phyloP scores from a whole-genome alignment of 345 rosid species.

The Zanthoxylum bungeanum region DNA sequence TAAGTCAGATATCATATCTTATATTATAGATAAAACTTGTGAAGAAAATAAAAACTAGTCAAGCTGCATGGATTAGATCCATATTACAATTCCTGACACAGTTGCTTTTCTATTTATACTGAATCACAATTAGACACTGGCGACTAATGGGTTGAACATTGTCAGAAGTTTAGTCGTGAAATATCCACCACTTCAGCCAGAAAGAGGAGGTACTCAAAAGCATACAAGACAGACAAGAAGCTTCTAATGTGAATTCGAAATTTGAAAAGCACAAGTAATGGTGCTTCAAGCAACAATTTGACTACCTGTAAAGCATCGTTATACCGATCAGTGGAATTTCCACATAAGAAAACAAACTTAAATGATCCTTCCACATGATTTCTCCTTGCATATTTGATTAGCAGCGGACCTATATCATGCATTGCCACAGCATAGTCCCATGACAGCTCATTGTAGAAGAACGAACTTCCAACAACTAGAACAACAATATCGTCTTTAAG shows the following conservation, averaged over 20 bases:
- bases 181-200: background rate
- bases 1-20: background rate
- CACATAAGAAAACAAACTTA: conserved; percentile 81
- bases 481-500: conserved; percentile 64
- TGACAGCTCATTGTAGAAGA: conserved; percentile 71
- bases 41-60: background rate
- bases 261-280: background rate
- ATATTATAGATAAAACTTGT: background rate
- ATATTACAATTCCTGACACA: background rate
- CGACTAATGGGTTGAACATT: background rate
- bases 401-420: conserved; percentile 76
- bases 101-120: background rate
- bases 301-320: conserved; percentile 74
- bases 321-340: conserved; percentile 73
- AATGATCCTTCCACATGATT: conserved; percentile 50
- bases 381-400: conserved; percentile 69
- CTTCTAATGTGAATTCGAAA: background rate
- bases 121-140: background rate
- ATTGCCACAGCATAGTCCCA: conserved; percentile 87
- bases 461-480: conserved; percentile 79
- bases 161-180: background rate
- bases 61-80: conserved; percentile 3
- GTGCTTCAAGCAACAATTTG: conserved; percentile 13
- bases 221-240: background rate
- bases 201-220: background rate